These are phyloP conservation scores for Lentinus tigrinus DNA, from an alignment of 768 basidiomycete genomes.

Conservation along the genomic window DNA sequence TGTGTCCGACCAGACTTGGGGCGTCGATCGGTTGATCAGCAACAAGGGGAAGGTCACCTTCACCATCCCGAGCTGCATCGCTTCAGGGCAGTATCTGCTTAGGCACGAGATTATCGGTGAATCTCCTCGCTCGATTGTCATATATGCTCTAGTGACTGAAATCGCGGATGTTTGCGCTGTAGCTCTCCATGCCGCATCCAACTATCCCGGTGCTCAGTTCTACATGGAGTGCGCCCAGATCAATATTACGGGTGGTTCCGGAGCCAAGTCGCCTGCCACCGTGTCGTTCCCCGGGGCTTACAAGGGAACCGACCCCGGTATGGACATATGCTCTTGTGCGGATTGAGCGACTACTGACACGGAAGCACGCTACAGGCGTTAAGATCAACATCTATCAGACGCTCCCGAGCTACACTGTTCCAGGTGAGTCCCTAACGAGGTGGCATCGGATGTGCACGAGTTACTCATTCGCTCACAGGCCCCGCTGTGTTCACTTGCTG, in stretches of 20 bases:
- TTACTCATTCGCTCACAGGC: too few relatives aligned
- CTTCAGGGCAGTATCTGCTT: constrained; percentile 48
- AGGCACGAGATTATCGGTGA: constrained; percentile 51
- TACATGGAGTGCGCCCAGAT: constrained; percentile 30
- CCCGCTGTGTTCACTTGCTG: constrained; percentile 4
- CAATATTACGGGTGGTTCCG: constrained; percentile 31
- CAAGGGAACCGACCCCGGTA: constrained; percentile 16
- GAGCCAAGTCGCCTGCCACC: constrained; percentile 27
- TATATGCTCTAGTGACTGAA: background rate
- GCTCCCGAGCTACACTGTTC: constrained; percentile 28
- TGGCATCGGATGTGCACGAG: too few relatives aligned
- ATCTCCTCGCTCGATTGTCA: background rate
- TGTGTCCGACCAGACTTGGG: constrained; percentile 39
- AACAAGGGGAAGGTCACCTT: constrained; percentile 52
- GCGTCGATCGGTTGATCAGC: constrained; percentile 42
- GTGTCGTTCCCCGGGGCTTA: constrained; percentile 37
- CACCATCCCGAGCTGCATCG: constrained; percentile 46
- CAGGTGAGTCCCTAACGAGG: too few relatives aligned
- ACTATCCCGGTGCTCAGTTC: constrained; percentile 48
- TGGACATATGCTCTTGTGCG: too few relatives aligned
- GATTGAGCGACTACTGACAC: background rate
- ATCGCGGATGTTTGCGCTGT: background rate
- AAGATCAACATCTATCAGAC: constrained; percentile 32
- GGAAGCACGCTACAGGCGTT: constrained; percentile 25
- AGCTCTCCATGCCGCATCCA: constrained; percentile 45